Base-by-base conservation (phyloP, 331 rosid genomes). In the Arachis monticola region DNA sequence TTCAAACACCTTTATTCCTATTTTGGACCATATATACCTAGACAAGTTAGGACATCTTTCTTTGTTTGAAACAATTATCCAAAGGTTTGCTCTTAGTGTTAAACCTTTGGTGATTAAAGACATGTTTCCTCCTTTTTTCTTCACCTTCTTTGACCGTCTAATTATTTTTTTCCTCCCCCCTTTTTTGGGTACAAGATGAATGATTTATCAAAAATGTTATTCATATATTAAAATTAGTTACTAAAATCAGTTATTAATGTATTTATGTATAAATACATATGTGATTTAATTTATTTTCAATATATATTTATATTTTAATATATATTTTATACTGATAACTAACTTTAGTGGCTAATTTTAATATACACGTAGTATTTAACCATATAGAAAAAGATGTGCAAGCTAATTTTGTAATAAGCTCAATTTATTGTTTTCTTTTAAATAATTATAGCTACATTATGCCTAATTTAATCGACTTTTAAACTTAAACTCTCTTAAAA, bases 101-200 rank as follows among this genome's bases (percentile, higher is more conserved):
- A 52, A 17, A 17, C 67, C 45, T 55, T 73, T 60, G 31, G 67
- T 51, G 35, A 57, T 8, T 40, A 80, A 44, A 67, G 13, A 2
- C 72, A 69, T 46, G 42, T 17, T 46, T 44, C 69, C 53, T 5
- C 17, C 14, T 46, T 75, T 47, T 46, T 46, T 75, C 5, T 47
- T 46, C 63, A 8, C 70, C 68, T 64, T 64, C 69, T 61, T 75
- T 75, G 84, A 80, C 84, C 64, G 9, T 75, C 44, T 46, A 47
- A 27, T 27, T 27, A 27, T 27, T 27, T 27, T 27, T 17, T 27
- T 27, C 1, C 30, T 27, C 30, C 30, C 30, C 27, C 30, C 30
- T 27, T 27, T 27, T 27, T 27, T 38, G 41, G 4, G 4, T 38
- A 38, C 41, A 38, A 4, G 5, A 5, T 38, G 5, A 38, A 38